Base-by-base conservation (phyloP, 2,329 filamentous ascomycete species). In the Metarhizium sp. region DNA sequence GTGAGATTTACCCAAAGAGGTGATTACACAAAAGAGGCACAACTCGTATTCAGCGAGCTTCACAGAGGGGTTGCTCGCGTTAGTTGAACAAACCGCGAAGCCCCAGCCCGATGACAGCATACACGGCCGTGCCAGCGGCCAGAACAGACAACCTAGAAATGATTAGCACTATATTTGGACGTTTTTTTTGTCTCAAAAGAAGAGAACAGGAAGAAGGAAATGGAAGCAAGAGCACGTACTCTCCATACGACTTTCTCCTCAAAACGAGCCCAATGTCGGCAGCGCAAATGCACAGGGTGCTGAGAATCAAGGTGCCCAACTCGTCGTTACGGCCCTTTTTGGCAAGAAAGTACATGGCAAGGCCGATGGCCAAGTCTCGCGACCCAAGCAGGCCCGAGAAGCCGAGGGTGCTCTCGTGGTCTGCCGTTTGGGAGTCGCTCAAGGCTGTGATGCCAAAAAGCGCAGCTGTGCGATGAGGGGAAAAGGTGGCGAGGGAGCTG, bases 181-280 rank as follows among this genome's bases (percentile, higher is more conserved):
- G 4, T 25, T 25, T 25, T 3, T 25, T 25, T 25, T 4, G 25
- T 42, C 2, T 11, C 32, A 1, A 34, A 34, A 34, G 14, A 16
- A 14, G 14, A 18, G 40, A 13, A 2, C 1, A 18, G 34, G 25
- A 2, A 36, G 30, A 36, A 18, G 30, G 34, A 29, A 40, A 40
- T 5, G 40, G 6, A n/a, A 10, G 13, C 13, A 38, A 36, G 18
- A 51, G 16, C 5, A 40, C 49, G 4, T 18, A 51, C 49, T 40
- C 49, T 51, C 34, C 29, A 40, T 36, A 51, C 32, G 49, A 40
- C 34, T 25, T n/a, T 11, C 49, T 36, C 16, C 51, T 49, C 57
- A 55, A 57, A 13, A 58, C 59, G 13, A 63, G 59, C 38, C 58
- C 61, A 2, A 59, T 50, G 46, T 63, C 60, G 6, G 58, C 59